Base-by-base conservation (phyloP, 345 rosid species). In the Eucalyptus regnans region DNA sequence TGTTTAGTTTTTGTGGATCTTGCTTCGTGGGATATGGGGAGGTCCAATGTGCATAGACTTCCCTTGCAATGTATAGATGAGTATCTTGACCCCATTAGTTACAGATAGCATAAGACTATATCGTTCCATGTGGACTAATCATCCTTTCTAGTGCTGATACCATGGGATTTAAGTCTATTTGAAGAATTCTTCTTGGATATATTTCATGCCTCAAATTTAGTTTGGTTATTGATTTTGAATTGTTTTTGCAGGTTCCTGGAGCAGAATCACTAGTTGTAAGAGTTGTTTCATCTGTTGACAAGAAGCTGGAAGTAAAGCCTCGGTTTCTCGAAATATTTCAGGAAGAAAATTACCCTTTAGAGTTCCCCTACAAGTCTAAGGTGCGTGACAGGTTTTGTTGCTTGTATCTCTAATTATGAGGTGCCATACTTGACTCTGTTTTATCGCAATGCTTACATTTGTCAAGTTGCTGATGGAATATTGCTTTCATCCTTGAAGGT, bases 261-360 rank as follows among this genome's bases (percentile, higher is more conserved):
- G 99, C 98, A 84, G 99, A 98, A 92, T 90, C 99, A 86, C 99
- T 98, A 91, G 99, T 96, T 80, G 87, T 98, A 86, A 94, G 99
- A 92, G 99, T 98, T 91, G 99, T 98, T 95, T 97, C 98, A 88
- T 98, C 99, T 12, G 99, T 97, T 90, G 99, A 98, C 94, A 98
- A 98, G 91, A 98, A 97, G 93, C 90, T 98, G 92, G 99, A 98
- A 92, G 99, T 98, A 91, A 98, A 98, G 93, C 97, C 93, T 84
- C 95, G 99, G 86, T 97, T 97, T 92, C 97, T 97, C 93, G 99
- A 98, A 91, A 97, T 97, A 84, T 98, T 96, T 91, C 95, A 91
- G 79, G 99, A 96, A 87, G 97, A 97, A 90, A 96, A 96, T 93
- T 97, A 95, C 89, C 99, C 99, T 14, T 91, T 93, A 37, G 99